phyloP scores from a whole-genome alignment of 805 yeast species.

The Myxozyma lipomycoides region DNA sequence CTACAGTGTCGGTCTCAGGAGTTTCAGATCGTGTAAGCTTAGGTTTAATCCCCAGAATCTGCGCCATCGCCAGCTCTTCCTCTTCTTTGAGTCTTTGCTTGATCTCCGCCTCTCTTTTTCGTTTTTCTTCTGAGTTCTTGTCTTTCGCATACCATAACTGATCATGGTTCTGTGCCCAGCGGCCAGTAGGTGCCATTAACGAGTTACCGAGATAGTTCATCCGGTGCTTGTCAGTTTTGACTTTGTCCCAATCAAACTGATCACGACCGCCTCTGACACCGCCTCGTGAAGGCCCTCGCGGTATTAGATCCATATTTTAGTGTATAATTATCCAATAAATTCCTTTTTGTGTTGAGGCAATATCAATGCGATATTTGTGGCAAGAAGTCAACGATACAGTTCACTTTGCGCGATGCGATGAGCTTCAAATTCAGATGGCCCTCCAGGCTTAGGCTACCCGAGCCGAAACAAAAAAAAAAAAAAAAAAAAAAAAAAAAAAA shows the following conservation, averaged over 20 bases:
- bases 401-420: too few relatives aligned
- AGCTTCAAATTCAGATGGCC: too few relatives aligned
- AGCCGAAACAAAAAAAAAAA: too few relatives aligned
- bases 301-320: constrained; percentile 20
- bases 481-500: too few relatives aligned
- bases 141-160: constrained; percentile 32
- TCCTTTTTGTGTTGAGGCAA: too few relatives aligned
- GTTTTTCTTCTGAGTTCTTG: constrained; percentile 2
- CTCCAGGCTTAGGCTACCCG: too few relatives aligned
- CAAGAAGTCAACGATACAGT: too few relatives aligned
- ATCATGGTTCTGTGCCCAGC: constrained; percentile 30
- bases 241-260: constrained; percentile 32
- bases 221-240: constrained; percentile 31
- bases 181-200: constrained; percentile 33
- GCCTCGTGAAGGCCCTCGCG: constrained; percentile 13
- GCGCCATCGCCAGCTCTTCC: constrained; percentile 28
- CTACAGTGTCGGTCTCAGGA: not conserved
- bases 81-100: constrained; percentile 17
- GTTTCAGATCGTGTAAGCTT: not conserved
- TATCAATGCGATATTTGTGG: too few relatives aligned
- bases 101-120: constrained; percentile 3
- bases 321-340: not conserved
- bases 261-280: constrained; percentile 30
- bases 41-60: constrained; percentile 11
- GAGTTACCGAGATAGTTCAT: constrained; percentile 33